A percentile compares a stretch with the other conserved stretches of the same genome.
These are phyloP conservation scores for Neofusicoccum cordaticola DNA, from an alignment of 2,329 filamentous ascomycete species.

Conservation along the genomic window DNA sequence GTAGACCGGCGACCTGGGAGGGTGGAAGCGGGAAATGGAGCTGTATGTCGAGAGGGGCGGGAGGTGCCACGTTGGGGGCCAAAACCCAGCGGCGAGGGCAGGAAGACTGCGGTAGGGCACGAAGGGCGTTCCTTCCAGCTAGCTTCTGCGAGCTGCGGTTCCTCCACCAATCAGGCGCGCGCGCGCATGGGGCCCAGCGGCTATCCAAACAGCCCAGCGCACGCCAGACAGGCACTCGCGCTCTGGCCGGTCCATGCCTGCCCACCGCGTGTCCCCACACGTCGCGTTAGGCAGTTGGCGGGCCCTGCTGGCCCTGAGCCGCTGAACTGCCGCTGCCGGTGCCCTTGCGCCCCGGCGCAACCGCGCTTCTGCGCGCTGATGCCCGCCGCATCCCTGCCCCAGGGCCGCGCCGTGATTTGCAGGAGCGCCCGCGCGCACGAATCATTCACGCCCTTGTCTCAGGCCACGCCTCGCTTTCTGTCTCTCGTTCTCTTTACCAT, in stretches of 20 bases:
- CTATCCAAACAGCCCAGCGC: not conserved
- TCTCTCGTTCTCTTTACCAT: not conserved
- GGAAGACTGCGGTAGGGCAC: too few species aligned
- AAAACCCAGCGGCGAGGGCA: not conserved
- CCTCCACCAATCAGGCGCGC: not conserved
- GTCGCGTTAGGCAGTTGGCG: not conserved
- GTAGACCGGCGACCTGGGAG: conserved; percentile 12
- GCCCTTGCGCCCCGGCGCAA: not conserved
- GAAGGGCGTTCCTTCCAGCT: not conserved
- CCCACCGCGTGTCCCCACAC: not conserved
- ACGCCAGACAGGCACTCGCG: not conserved
- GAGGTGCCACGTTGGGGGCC: conserved; percentile 3
- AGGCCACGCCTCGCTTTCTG: conserved; percentile 9
- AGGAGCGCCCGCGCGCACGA: not conserved
- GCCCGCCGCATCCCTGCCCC: not conserved
- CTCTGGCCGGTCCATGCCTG: too few species aligned
- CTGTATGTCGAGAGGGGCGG: not conserved
- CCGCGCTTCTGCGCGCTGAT: not conserved
- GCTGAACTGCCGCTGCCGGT: not conserved
- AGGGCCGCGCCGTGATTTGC: not conserved
- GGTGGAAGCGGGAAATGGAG: conserved; percentile 13
- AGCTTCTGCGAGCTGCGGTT: not conserved
- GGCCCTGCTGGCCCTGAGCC: too few species aligned
- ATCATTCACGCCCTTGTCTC: not conserved
- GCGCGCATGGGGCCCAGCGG: not conserved